Evolutionary conservation across 1,284 basidiomycete species (phyloP).

Genomic region (Ceratobasidium theobromae): DNA sequence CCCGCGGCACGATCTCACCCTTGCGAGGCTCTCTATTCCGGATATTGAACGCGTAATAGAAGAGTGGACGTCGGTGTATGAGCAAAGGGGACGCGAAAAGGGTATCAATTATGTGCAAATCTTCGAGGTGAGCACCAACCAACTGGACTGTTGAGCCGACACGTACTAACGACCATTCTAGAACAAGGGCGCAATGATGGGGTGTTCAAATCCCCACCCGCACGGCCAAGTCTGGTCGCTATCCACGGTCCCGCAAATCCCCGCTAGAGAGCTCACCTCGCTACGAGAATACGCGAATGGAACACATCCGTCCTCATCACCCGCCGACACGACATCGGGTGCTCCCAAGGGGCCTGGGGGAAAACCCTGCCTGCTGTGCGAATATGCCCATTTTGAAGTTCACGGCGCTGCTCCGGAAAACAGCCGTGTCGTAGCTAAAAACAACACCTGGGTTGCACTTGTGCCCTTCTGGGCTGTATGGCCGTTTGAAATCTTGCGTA

Average conservation of each 20-base stretch:
- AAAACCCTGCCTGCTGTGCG: slow-evolving; percentile 76
- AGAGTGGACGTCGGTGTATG: slow-evolving; percentile 76
- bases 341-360: slow-evolving; percentile 62
- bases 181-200: slow-evolving; percentile 97
- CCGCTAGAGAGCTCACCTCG: slow-evolving; percentile 63
- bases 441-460: slow-evolving; percentile 81
- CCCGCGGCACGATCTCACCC: slow-evolving; percentile 87
- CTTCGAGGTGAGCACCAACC: slow-evolving; percentile 64
- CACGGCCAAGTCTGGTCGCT: slow-evolving; percentile 92
- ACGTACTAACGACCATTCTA: slow-evolving; percentile 42
- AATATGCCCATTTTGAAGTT: slow-evolving; percentile 78
- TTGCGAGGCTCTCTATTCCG: slow-evolving; percentile 65
- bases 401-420: slow-evolving; percentile 45
- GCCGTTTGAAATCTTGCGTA: slow-evolving; percentile 88
- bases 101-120: slow-evolving; percentile 84
- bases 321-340: slow-evolving; percentile 42
- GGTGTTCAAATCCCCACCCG: slow-evolving; percentile 93
- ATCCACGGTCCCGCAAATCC: slow-evolving; percentile 71
- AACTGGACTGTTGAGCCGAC: neutral
- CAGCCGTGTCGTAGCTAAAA: slow-evolving; percentile 70
- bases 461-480: slow-evolving; percentile 97
- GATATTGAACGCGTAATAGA: slow-evolving; percentile 73
- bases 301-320: slow-evolving; percentile 40
- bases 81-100: slow-evolving; percentile 59
- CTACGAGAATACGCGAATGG: slow-evolving; percentile 57